Base-by-base conservation (phyloP, 139 green algal genomes). In the Edaphochlamys debaryana region DNA sequence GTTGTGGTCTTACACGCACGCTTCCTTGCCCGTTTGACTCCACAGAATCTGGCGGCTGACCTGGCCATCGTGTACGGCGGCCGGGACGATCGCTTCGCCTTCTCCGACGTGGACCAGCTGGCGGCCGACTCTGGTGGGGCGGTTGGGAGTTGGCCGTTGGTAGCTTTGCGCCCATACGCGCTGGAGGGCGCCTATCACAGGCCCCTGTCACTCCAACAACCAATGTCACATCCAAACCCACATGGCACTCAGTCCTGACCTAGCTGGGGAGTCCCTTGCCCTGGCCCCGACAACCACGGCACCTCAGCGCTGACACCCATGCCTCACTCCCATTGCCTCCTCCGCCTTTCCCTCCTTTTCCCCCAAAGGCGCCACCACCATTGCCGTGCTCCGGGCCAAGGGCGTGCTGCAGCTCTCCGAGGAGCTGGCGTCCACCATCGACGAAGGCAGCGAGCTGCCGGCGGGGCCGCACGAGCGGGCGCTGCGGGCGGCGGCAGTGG, bases 111-210 rank as follows among this genome's bases (percentile, higher is more conserved):
- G 54, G 58, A 60, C 30, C 40, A 62, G 25, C 87, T 93, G 48
- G 66, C 85, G 5, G 80, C 68, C 0, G 89, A 92, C 77, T 91
- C 86, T 48, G 88, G 88, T 88, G 70, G 0, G 70, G 60, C 29
- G 30, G 4, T 19, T 5, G 13, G 60, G 13, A 38, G 8, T 40
- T 40, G 30, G 15, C 60, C 8, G n/a, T n/a, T n/a, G n/a, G n/a
- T n/a, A n/a, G n/a, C n/a, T n/a, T n/a, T n/a, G n/a, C n/a, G n/a
- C n/a, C n/a, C n/a, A n/a, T n/a, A n/a, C n/a, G n/a, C n/a, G n/a
- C n/a, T n/a, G n/a, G n/a, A n/a, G n/a, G n/a, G n/a, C n/a, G n/a
- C n/a, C n/a, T n/a, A n/a, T n/a, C n/a, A n/a, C n/a, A n/a, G n/a
- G n/a, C n/a, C n/a, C n/a, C n/a, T n/a, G n/a, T n/a, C n/a, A n/a